Conservation (phyloP, 805 yeast genomes). For the Candida insectorum region DNA sequence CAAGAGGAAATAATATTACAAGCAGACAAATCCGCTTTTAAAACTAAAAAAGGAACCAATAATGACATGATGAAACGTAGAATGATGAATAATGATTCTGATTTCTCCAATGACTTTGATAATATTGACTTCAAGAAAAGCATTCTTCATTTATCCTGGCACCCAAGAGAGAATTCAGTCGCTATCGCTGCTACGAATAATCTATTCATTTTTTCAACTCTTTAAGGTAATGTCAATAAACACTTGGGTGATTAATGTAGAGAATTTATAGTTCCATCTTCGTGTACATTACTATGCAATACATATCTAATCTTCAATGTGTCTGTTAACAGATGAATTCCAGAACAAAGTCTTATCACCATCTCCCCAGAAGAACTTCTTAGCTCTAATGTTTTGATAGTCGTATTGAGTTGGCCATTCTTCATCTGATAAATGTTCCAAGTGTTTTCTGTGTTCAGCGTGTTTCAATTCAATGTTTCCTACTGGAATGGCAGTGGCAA, state of each 20-base stretch:
- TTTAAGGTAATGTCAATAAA: constrained; percentile 30
- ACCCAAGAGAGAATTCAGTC: constrained; percentile 92
- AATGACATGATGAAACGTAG: constrained; percentile 42
- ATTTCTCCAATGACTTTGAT: constrained; percentile 67
- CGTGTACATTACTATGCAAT: constrained; percentile 1
- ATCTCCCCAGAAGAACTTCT: constrained; percentile 97
- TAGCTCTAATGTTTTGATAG: constrained; percentile 85
- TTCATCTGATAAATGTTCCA: constrained; percentile 71
- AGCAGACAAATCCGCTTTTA: constrained; percentile 97
- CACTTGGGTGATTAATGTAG: background rate
- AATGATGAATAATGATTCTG: constrained; percentile 45
- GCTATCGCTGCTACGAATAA: constrained; percentile 99
- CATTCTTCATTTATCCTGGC: constrained; percentile 96
- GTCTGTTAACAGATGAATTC: constrained; percentile 91
- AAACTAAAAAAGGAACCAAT: constrained; percentile 59
- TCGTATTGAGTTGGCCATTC: constrained; percentile 92
- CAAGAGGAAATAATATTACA: constrained; percentile 73
- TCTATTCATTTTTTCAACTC: constrained; percentile 77
- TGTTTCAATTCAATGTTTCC: constrained; percentile 82
- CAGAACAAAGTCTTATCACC: constrained; percentile 97
- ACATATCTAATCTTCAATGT: constrained; percentile 41
- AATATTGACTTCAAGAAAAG: constrained; percentile 91
- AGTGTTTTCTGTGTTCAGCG: constrained; percentile 83
- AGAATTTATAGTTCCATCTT: background rate
- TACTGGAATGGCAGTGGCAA: constrained; percentile 75